Conservation (phyloP, 306 rosid species). For the Prosopis cineraria region DNA sequence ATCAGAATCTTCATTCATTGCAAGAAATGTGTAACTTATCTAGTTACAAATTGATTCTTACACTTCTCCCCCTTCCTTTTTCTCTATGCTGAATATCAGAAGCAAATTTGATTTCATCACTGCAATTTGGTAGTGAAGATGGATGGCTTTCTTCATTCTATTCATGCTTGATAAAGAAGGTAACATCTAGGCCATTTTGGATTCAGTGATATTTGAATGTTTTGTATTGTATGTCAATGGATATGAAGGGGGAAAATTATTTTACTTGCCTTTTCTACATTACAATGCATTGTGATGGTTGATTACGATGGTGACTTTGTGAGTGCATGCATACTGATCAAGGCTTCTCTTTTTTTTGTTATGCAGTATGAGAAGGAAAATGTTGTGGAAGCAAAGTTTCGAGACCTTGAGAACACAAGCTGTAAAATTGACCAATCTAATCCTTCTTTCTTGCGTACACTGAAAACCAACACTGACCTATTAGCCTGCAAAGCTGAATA, state of each 20-base stretch:
- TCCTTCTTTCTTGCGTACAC: conserved; percentile 61
- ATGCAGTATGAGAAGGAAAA: conserved; percentile 85
- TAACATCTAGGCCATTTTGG: conserved; percentile 35
- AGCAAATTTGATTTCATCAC: conserved; percentile 72
- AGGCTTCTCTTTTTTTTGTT: conserved; percentile 33
- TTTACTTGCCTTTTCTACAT: neutral
- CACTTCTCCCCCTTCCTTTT: conserved; percentile 4
- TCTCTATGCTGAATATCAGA: conserved; percentile 58
- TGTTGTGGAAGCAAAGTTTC: conserved; percentile 78
- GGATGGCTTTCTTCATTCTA: conserved; percentile 95
- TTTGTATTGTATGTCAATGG: conserved; percentile 13
- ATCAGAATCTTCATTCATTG: conserved; percentile 15
- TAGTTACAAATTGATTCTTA: conserved; percentile 27
- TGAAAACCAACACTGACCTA: conserved; percentile 83
- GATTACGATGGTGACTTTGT: conserved; percentile 3
- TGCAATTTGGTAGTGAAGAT: conserved; percentile 88
- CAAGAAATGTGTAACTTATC: neutral
- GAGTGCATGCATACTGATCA: conserved; percentile 17
- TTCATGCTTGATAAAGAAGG: conserved; percentile 92
- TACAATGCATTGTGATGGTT: neutral
- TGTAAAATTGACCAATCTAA: conserved; percentile 64
- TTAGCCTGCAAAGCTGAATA: conserved; percentile 98
- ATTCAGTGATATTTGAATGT: conserved; percentile 25
- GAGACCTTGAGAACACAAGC: conserved; percentile 77
- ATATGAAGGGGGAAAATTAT: neutral